Evolutionary conservation across 2,329 filamentous ascomycete genomes (phyloP).

Genomic region (Botrytis pseudocinerea): DNA sequence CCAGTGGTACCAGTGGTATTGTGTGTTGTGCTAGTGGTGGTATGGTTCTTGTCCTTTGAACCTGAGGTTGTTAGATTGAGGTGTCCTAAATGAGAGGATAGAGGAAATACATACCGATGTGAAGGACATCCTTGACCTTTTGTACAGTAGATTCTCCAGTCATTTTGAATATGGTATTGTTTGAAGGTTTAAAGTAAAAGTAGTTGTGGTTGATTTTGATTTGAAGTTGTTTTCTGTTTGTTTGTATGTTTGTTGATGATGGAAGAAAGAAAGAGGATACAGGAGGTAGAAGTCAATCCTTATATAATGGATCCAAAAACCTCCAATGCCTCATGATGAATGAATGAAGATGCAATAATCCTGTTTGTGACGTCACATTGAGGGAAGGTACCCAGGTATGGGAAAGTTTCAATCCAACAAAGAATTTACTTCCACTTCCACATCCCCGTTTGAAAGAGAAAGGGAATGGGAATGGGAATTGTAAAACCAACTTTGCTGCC

Average conservation of each 20-base stretch:
- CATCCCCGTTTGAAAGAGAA: neutral
- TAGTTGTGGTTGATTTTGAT: neutral
- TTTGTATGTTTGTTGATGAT: neutral
- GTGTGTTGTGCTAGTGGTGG: neutral
- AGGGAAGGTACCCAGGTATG: neutral
- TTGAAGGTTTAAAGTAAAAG: constrained; percentile 9
- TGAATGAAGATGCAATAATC: constrained; percentile 10
- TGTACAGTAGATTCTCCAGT: constrained; percentile 44
- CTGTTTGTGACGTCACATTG: constrained; percentile 15
- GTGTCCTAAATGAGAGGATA: neutral
- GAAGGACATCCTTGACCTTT: constrained; percentile 50
- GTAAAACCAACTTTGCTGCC: neutral
- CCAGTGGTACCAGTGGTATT: neutral
- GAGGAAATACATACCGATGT: constrained; percentile 19
- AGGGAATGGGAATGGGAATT: neutral
- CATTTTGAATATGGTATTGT: constrained; percentile 43
- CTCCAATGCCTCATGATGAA: neutral
- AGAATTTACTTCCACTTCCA: constrained; percentile 2
- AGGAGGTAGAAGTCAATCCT: constrained; percentile 1
- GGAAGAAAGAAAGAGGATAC: neutral
- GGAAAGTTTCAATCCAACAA: constrained; percentile 3
- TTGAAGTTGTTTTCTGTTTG: constrained; percentile 1
- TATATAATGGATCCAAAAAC: neutral
- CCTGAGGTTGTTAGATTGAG: neutral
- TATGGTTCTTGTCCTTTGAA: neutral